These are phyloP conservation scores for Plectosphaerella cucumerina DNA, from an alignment of 2,329 filamentous ascomycete species.

Conservation along the genomic window DNA sequence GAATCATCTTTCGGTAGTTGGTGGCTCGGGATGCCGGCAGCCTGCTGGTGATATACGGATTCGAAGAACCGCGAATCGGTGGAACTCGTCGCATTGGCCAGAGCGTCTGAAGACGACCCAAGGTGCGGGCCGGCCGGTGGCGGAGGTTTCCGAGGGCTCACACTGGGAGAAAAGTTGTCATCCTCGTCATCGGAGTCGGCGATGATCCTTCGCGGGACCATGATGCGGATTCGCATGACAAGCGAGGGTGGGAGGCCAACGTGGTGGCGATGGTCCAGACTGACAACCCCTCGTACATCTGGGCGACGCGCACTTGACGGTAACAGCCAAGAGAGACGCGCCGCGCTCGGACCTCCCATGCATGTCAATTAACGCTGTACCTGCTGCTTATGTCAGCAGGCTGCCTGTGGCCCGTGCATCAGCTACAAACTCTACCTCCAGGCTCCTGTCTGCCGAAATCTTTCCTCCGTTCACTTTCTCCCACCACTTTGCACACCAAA, in stretches of 20 bases:
- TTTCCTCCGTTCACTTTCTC: not conserved
- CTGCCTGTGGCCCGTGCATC: not conserved
- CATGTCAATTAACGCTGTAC: not conserved
- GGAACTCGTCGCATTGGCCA: constrained; percentile 29
- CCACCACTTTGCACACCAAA: not conserved
- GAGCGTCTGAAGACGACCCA: constrained; percentile 1
- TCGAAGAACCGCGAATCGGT: constrained; percentile 46
- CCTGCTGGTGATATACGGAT: constrained; percentile 41
- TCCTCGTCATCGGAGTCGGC: constrained; percentile 15
- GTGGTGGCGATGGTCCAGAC: not conserved
- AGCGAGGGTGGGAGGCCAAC: not conserved
- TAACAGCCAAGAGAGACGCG: not conserved
- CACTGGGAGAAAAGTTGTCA: constrained; percentile 3
- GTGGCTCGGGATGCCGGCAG: too few species aligned
- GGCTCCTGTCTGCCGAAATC: not conserved
- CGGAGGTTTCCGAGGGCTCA: constrained; percentile 7
- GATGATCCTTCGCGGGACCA: constrained; percentile 10
- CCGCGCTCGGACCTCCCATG: not conserved
- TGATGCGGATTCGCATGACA: not conserved
- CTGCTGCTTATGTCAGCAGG: not conserved
- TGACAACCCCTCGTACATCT: not conserved
- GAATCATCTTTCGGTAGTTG: too few species aligned
- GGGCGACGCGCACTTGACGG: not conserved
- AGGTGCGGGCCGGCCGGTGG: not conserved
- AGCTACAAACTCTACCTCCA: not conserved